Evolutionary conservation across 2,329 filamentous ascomycete genomes (phyloP).

Genomic region (Aphanoascus verrucosus): DNA sequence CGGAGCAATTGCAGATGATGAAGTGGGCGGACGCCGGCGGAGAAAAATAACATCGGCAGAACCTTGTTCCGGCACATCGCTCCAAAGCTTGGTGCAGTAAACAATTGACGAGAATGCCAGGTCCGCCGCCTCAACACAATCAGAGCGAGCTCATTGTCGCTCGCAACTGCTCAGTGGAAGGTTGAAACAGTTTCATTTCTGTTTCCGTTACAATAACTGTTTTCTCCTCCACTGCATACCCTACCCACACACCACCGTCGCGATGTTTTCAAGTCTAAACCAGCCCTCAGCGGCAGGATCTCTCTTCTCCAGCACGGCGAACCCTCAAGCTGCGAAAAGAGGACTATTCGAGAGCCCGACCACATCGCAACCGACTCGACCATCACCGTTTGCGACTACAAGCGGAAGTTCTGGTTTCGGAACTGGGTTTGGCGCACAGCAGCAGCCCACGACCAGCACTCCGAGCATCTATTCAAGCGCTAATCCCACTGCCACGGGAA

Average conservation of each 20-base stretch:
- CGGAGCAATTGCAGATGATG: too few relatives aligned
- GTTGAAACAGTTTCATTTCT: neutral
- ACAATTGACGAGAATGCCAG: neutral
- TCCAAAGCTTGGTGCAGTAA: conserved; percentile 9
- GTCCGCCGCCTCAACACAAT: neutral
- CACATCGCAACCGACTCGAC: conserved; percentile 10
- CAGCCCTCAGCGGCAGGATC: conserved; percentile 6
- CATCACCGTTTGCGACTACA: conserved; percentile 13
- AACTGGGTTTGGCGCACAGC: conserved; percentile 23
- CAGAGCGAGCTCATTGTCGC: neutral
- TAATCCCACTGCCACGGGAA: conserved; percentile 6
- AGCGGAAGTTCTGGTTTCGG: conserved; percentile 16
- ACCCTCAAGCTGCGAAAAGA: conserved; percentile 14
- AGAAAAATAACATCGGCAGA: neutral
- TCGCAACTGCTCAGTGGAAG: neutral
- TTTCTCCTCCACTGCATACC: neutral
- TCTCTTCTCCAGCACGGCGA: conserved; percentile 4
- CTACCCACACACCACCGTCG: neutral
- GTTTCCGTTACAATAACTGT: too few relatives aligned
- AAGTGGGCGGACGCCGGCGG: too few relatives aligned
- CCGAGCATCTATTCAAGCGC: conserved; percentile 2
- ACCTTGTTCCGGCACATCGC: neutral
- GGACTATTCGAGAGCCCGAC: conserved; percentile 12
- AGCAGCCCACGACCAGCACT: conserved; percentile 19
- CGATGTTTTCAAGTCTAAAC: conserved; percentile 3